Conservation (phyloP, 768 basidiomycete genomes). For the Collybia sp. region DNA sequence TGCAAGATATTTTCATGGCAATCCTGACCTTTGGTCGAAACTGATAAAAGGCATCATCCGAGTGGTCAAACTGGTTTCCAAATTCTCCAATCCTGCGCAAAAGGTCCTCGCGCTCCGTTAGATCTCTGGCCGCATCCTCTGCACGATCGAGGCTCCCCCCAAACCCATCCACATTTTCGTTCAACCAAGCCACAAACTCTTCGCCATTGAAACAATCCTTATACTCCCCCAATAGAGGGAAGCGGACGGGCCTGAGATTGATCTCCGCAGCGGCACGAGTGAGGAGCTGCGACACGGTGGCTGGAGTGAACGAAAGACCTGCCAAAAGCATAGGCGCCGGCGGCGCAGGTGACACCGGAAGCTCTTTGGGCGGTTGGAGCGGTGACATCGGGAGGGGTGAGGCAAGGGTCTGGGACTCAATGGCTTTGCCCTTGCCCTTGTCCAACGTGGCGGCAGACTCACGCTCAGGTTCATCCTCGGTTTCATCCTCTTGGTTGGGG, state of each 20-base stretch:
- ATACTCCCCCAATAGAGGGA: slow-evolving; percentile 82
- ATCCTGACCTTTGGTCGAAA: slow-evolving; percentile 69
- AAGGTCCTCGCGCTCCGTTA: slow-evolving; percentile 58
- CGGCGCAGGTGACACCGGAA: slow-evolving; percentile 22
- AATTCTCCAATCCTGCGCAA: slow-evolving; percentile 76
- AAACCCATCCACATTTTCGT: slow-evolving; percentile 72
- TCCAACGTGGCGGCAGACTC: slow-evolving; percentile 56
- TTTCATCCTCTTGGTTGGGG: slow-evolving; percentile 17
- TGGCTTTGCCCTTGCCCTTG: slow-evolving; percentile 76
- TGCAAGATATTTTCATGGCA: neutral
- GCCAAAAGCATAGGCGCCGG: slow-evolving; percentile 65
- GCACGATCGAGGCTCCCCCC: slow-evolving; percentile 75
- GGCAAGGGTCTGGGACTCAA: slow-evolving; percentile 31
- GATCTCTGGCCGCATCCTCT: slow-evolving; percentile 63
- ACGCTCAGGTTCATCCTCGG: slow-evolving; percentile 20
- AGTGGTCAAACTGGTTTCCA: slow-evolving; percentile 75
- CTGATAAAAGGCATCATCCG: slow-evolving; percentile 80
- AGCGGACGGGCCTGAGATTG: slow-evolving; percentile 64
- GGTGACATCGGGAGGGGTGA: slow-evolving; percentile 69
- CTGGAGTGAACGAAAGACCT: slow-evolving; percentile 63
- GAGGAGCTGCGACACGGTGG: slow-evolving; percentile 66
- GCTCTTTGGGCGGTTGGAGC: slow-evolving; percentile 45
- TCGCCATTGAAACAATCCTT: slow-evolving; percentile 85
- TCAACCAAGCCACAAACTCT: slow-evolving; percentile 84
- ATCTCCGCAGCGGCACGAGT: slow-evolving; percentile 67